phyloP scores from a whole-genome alignment of 768 basidiomycete genomes.

The Saitozyma podzolica region DNA sequence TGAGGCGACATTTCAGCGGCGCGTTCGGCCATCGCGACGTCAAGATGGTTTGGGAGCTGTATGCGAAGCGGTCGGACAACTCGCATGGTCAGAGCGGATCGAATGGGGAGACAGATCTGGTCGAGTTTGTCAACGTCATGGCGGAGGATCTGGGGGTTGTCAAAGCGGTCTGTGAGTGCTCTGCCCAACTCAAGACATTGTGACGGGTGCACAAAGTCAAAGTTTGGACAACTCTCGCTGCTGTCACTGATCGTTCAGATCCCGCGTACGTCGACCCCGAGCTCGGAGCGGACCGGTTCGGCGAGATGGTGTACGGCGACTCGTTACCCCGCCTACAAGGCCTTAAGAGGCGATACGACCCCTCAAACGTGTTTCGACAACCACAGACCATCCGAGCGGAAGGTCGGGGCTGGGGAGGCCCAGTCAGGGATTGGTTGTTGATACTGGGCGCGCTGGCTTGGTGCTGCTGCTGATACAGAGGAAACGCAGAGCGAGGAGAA shows the following conservation, averaged over 20 bases:
- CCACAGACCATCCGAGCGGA: constrained; percentile 8
- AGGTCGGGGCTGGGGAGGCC: no score
- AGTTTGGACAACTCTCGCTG: no score
- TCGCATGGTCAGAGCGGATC: no score
- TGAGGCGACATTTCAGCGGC: neutral
- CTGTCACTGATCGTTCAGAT: neutral
- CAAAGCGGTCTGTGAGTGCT: constrained; percentile 17
- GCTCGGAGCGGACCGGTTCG: constrained; percentile 10
- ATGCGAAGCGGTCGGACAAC: constrained; percentile 7
- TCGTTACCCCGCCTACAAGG: constrained; percentile 9
- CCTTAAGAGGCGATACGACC: constrained; percentile 13
- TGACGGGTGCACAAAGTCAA: no score
- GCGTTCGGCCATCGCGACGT: constrained; percentile 18
- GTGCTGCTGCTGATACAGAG: no score
- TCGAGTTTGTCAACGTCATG: no score
- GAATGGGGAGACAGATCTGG: no score
- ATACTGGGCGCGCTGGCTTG: no score
- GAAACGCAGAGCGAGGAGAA: no score
- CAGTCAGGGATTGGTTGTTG: no score
- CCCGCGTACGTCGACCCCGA: constrained; percentile 22
- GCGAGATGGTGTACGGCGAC: constrained; percentile 11
- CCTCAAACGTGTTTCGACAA: constrained; percentile 12
- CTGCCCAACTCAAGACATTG: no score
- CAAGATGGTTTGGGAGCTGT: constrained; percentile 15
- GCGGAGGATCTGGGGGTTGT: neutral